These are phyloP conservation scores for Aspergillus chevalieri DNA, from an alignment of 2,329 filamentous ascomycete genomes.

Conservation along the genomic window DNA sequence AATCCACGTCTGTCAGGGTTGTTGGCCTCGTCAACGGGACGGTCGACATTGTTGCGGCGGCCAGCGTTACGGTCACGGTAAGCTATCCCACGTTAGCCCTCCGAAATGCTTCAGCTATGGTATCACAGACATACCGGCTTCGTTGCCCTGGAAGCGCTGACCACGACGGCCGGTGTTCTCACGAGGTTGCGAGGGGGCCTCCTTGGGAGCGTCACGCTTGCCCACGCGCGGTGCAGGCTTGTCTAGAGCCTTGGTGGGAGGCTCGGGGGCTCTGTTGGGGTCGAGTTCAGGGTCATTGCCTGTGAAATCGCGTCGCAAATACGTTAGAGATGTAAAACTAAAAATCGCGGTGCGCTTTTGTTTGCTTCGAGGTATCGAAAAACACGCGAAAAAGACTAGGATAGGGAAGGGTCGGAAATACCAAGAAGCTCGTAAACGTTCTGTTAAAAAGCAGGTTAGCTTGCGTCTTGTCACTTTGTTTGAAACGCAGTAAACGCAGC, in stretches of 20 bases:
- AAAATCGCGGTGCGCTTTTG: conserved; percentile 4
- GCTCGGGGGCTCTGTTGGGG: conserved; percentile 67
- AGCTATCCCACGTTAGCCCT: conserved; percentile 46
- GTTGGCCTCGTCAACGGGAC: conserved; percentile 65
- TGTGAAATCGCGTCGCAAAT: conserved; percentile 32
- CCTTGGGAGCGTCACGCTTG: conserved; percentile 81
- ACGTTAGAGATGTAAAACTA: conserved; percentile 17
- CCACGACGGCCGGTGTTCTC: conserved; percentile 42
- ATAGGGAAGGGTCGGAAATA: conserved; percentile 45
- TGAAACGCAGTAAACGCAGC: conserved; percentile 1
- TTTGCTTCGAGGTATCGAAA: background rate
- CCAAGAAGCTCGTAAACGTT: conserved; percentile 98
- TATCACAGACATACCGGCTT: conserved; percentile 65
- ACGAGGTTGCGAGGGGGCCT: conserved; percentile 52
- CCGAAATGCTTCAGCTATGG: background rate
- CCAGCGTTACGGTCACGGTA: conserved; percentile 86
- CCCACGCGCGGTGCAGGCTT: conserved; percentile 69
- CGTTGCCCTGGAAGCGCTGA: conserved; percentile 61
- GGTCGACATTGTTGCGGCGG: conserved; percentile 72
- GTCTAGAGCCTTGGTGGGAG: conserved; percentile 83
- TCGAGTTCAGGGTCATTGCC: conserved; percentile 66
- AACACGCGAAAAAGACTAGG: conserved; percentile 5
- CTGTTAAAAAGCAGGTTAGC: conserved; percentile 47
- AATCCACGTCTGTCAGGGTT: conserved; percentile 40
- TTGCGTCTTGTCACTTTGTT: conserved; percentile 3